Percentiles rank a stretch among this genome's conserved stretches.
Evolutionary conservation across 192 early-diverging fungal genomes (phyloP).

Genomic region (Allomyces arbusculus): DNA sequence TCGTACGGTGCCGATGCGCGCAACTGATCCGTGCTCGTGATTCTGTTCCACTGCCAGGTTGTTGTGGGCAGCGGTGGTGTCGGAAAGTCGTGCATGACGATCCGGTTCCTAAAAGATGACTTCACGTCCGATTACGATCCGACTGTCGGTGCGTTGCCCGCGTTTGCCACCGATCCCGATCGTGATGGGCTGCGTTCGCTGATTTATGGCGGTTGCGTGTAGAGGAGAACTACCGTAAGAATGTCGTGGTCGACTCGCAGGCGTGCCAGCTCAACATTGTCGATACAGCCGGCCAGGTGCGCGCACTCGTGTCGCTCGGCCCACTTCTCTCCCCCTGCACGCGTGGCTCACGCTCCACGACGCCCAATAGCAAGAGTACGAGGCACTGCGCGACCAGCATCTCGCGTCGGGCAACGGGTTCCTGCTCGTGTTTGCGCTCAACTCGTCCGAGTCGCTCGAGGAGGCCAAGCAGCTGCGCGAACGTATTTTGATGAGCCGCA

Average conservation of each 20-base stretch:
- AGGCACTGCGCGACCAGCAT: conserved; percentile 29
- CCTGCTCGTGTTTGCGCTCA: conserved; percentile 31
- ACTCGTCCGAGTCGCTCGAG: conserved; percentile 25
- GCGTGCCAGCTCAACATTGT: conserved; percentile 26
- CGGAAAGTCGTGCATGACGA: conserved; percentile 36
- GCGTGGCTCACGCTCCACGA: neutral
- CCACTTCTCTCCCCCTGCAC: neutral
- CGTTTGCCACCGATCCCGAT: too few species aligned
- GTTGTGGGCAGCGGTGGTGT: conserved; percentile 39
- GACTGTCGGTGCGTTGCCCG: conserved; percentile 18
- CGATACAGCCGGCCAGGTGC: conserved; percentile 33
- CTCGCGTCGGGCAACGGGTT: conserved; percentile 32
- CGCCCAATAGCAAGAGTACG: conserved; percentile 27
- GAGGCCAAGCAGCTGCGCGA: conserved; percentile 35
- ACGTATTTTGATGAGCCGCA: conserved; percentile 31
- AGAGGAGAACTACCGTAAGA: conserved; percentile 39
- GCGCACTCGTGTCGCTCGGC: neutral
- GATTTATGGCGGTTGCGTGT: neutral
- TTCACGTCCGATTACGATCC: conserved; percentile 36
- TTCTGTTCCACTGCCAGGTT: conserved; percentile 11
- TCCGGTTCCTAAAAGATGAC: conserved; percentile 35
- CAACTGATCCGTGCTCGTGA: neutral
- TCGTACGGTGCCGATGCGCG: neutral
- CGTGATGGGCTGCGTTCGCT: too few species aligned
- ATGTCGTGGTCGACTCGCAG: conserved; percentile 20